These are phyloP conservation scores for Digitaria exilis DNA, from an alignment of 202 grass and related monocot species.

Conservation along the genomic window DNA sequence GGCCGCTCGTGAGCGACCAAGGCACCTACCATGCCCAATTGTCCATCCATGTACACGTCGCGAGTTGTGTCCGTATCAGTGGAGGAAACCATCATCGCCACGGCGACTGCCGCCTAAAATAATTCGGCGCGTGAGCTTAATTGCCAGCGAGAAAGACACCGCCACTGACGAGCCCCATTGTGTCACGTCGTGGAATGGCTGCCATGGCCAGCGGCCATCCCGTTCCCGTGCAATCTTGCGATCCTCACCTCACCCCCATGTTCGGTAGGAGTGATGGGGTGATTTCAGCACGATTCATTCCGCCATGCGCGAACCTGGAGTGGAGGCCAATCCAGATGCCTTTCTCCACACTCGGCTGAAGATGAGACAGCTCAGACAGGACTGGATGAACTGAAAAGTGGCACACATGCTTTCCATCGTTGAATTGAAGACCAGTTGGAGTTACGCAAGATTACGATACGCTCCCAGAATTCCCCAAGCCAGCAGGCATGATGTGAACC, in stretches of 20 bases:
- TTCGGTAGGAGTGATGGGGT: conserved; percentile 3
- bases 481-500: neutral
- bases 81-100: neutral
- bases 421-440: neutral
- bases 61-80: neutral
- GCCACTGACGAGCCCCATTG: neutral
- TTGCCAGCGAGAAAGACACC: neutral
- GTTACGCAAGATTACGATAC: neutral
- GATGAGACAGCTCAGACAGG: conserved; percentile 13
- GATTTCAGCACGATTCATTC: conserved; percentile 4
- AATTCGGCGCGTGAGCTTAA: neutral
- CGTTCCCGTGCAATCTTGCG: neutral
- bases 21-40: no score
- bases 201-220: neutral
- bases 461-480: neutral
- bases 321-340: neutral
- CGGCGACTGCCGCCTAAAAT: neutral
- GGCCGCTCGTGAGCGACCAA: neutral
- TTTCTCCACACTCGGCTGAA: neutral
- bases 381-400: conserved; percentile 1
- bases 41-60: no score
- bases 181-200: neutral
- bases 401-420: neutral
- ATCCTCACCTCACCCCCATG: neutral
- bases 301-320: neutral